Base-by-base conservation (phyloP, 352 stramenopile species). In the Globisporangium spiculum region DNA sequence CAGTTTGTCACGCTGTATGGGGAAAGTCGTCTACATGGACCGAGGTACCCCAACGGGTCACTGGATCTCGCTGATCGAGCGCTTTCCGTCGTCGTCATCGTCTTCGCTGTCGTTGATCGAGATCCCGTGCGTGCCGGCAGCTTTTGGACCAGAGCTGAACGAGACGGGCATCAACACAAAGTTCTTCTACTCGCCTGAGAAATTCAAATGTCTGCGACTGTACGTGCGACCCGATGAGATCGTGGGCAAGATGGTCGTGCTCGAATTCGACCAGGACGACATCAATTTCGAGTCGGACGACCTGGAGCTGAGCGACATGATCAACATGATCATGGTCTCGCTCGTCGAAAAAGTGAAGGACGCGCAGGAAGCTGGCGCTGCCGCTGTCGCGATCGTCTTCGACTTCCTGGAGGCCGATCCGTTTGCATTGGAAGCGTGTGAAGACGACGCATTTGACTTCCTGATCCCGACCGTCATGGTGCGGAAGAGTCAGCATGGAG, bases 271-370 rank as follows among this genome's bases (percentile, higher is more conserved):
- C 30, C 78, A 88, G 62, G 72, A 81, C 10, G 83, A 93, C 52
- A 75, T 92, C 18, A 69, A 68, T 1, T 79, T 88, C 60, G 80
- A 87, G 18, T 62, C 73, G 3, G 77, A 88, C 5, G 75, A 84
- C 5, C 63, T 92, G 4, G 82, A 92, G 38, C 60, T 88, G 34
- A 74, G 68, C 55, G 80, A 87, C 22, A 84, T 90, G 55, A 88
- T 93, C 60, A 67, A 61, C 10, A 75, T 83, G 41, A 78, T 91
- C 34, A 91, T 93, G 83, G 67, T 80, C 34, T 83, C 79, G 16
- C 70, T 93, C 3, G 79, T 93, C n/a, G 81, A 81, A 30, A 88
- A 89, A 16, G 80, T 91, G 58, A 90, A 90, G 30, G 85, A 93
- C 59, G 83, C 85, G 2, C 85, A 93, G 34, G 75, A 83, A 10